Conservation (phyloP, 345 rosid genomes). For the Kernera saxatilis region DNA sequence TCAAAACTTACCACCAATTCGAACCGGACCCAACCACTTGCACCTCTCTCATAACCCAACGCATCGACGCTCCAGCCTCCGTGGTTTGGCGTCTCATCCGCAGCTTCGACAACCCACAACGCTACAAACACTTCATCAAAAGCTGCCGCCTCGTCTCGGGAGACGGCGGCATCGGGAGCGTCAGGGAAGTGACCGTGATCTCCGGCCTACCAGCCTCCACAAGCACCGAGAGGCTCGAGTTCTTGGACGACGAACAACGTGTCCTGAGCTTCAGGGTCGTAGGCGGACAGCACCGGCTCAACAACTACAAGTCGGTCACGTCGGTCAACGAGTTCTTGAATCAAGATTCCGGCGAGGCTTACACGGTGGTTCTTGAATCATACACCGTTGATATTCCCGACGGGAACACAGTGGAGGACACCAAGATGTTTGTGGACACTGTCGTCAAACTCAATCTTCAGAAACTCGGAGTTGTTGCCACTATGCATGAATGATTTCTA, state of each 20-base stretch:
- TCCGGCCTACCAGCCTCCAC: constrained; percentile 90
- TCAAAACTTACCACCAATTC: constrained; percentile 53
- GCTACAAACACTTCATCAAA: constrained; percentile 84
- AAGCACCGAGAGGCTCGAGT: constrained; percentile 81
- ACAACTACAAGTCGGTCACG: constrained; percentile 68
- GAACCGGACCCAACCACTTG: constrained; percentile 48
- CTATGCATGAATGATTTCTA: neutral
- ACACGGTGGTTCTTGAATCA: constrained; percentile 72
- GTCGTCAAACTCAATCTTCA: constrained; percentile 91
- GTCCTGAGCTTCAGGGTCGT: constrained; percentile 72
- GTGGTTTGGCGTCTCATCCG: constrained; percentile 68
- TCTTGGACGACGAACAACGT: constrained; percentile 60
- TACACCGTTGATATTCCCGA: constrained; percentile 78
- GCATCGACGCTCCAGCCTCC: constrained; percentile 58
- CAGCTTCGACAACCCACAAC: constrained; percentile 59
- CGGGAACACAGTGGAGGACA: constrained; percentile 69
- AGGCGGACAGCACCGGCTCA: constrained; percentile 80
- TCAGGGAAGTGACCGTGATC: constrained; percentile 67
- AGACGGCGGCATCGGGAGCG: constrained; percentile 58
- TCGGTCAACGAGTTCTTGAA: constrained; percentile 60
- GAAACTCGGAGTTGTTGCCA: constrained; percentile 63
- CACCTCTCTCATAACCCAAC: constrained; percentile 68
- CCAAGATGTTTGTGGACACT: constrained; percentile 85
- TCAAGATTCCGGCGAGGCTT: constrained; percentile 30
- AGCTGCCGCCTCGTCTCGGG: constrained; percentile 47